Base-by-base conservation (phyloP, 768 basidiomycete species). In the Imleria badia region DNA sequence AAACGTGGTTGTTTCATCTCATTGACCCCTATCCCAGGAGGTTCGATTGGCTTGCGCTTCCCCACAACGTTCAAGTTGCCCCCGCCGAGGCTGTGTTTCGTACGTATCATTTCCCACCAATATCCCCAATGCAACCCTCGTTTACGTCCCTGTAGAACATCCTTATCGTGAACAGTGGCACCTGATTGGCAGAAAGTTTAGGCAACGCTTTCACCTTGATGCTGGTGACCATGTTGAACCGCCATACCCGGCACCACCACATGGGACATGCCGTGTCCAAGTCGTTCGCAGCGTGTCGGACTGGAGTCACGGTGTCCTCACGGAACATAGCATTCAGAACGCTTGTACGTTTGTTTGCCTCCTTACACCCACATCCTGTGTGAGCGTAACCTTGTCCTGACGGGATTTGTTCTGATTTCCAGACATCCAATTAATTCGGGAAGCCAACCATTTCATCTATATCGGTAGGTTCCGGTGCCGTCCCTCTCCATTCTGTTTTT, bases 221-320 rank as follows among this genome's bases (percentile, higher is more conserved):
- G 68, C 64, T 26, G 74, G 72, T 1, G 74, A 76, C 2, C 71
- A 72, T 11, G 76, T 80, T 13, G 67, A 74, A 13, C 48, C 62
- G n/a, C 65, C 69, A 15, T 82, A 84, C 55, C 59, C 71, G 3
- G 72, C 68, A 15, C 61, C 73, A 8, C 79, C 78, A 0, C 75
- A 79, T 30, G 81, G 81, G 2, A 78, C 76, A 9, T 87, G 86
- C 64, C 76, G 76, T 33, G 87, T 93, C 17, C 93, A 98, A 75
- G 92, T 81, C 15, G 80, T 92, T 40, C 82, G 96, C 50, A 91
- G 89, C 56, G 89, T 94, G 20, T 85, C 80, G 2, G 96, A 98
- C 72, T 99, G 96, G 96, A 90, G 87, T 63, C 91, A 94, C 62
- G 96, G 95, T 3, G 89, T 94, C 34, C 76, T 95, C 59, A 87